Base-by-base conservation (phyloP, 768 basidiomycete species). In the Serendipita sp. region DNA sequence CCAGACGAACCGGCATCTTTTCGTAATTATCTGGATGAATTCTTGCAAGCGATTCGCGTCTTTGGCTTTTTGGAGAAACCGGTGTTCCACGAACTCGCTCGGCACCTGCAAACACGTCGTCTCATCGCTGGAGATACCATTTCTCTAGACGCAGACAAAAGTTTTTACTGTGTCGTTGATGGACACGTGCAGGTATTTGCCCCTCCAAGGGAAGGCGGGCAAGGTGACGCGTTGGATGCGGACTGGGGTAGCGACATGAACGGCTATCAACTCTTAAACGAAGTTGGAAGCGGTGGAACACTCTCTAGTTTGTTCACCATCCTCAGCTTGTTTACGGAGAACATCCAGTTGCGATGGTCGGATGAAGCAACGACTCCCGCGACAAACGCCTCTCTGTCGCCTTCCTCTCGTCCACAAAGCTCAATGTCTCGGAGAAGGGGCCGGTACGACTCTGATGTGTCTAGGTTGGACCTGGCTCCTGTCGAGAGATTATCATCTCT, bases 21-120 rank as follows among this genome's bases (percentile, higher is more conserved):
- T 72, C 93, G 95, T 72, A 94, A 95, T 70, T 98, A 98, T 69
- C 79, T 98, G 31, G 95, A 98, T 72, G 96, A 99, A 70, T 98
- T 99, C 72, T 74, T 98, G 63, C 87, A 94, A 69, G 96, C 96
- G 10, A 90, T 99, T 64, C 83, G 94, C 53, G 90, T 99, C 8
- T 99, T 99, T 69, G 96, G 96, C 18, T 98, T 98, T 72, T 80
- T 93, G 66, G 96, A 99, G 76, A 97, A 96, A 75, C 94, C 94
- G 0, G 96, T 94, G 67, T 66, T 86, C 69, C 46, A 11, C n/a
- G 96, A 99, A 76, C 82, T 99, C 55, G 93, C 93, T 0, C 81
- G 96, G 63, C 93, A 99, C 75, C 76, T 99, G 15, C 95, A 98
- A 73, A 99, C 96, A 1, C 81, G 92, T 66, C 79, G 94, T n/a